Evolutionary conservation across 768 basidiomycete genomes (phyloP).

Genomic region (Macrolepiota albuminosa): DNA sequence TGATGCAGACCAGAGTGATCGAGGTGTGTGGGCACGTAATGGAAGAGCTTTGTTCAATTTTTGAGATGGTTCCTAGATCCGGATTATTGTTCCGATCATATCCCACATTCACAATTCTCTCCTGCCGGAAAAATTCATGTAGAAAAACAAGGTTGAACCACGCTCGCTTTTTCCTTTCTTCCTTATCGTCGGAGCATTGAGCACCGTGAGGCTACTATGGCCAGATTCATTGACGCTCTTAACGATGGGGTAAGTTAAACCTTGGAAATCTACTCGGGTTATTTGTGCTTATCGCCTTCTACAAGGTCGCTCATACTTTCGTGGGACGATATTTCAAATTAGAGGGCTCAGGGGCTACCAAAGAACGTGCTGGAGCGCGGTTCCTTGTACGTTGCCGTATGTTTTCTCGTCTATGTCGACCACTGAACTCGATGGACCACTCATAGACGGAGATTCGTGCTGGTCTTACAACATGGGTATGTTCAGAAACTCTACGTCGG

Average conservation of each 20-base stretch:
- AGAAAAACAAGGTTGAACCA: neutral
- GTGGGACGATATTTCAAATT: slow-evolving; percentile 68
- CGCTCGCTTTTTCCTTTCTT: neutral
- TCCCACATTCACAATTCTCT: neutral
- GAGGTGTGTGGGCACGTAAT: no score
- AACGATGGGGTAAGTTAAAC: slow-evolving; percentile 25
- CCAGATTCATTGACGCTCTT: slow-evolving; percentile 17
- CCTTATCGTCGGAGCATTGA: slow-evolving; percentile 2
- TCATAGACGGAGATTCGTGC: slow-evolving; percentile 72
- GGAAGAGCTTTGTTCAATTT: neutral
- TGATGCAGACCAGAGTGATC: no score
- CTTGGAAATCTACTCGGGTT: neutral
- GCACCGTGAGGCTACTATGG: slow-evolving; percentile 15
- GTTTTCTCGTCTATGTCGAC: slow-evolving; percentile 6
- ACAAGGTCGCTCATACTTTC: slow-evolving; percentile 40
- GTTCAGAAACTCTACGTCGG: slow-evolving; percentile 16
- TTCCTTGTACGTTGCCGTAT: slow-evolving; percentile 38
- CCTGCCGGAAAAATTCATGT: neutral
- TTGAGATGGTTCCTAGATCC: slow-evolving; percentile 8
- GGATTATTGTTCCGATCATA: slow-evolving; percentile 3
- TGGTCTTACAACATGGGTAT: slow-evolving; percentile 77
- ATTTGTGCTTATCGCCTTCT: neutral
- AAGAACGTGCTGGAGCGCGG: slow-evolving; percentile 57
- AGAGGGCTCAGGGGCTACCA: slow-evolving; percentile 64
- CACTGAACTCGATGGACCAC: neutral